phyloP scores from a whole-genome alignment of 495 filamentous ascomycete species.

The Articulospora tetracladia region DNA sequence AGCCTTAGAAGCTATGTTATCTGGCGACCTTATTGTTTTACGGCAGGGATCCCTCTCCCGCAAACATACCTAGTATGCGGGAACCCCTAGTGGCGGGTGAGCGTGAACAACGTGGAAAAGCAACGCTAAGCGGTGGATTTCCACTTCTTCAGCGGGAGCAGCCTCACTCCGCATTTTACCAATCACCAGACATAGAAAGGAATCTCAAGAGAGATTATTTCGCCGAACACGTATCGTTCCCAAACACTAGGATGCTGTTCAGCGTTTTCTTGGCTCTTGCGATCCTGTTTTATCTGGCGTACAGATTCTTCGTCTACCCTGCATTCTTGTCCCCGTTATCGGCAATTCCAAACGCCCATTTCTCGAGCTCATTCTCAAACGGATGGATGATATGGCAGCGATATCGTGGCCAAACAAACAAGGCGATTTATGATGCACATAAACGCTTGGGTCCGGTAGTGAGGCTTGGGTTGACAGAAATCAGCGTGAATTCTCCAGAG shows the following conservation, averaged over 20 bases:
- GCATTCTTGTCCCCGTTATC: slow-evolving; percentile 62
- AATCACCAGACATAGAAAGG: neutral
- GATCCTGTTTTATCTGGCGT: slow-evolving; percentile 27
- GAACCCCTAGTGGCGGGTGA: neutral
- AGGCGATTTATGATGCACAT: slow-evolving; percentile 52
- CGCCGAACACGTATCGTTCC: neutral
- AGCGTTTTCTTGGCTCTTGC: neutral
- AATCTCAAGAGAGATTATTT: neutral
- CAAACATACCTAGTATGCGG: neutral
- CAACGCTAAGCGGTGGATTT: neutral
- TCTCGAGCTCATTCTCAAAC: slow-evolving; percentile 51
- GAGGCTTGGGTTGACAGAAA: slow-evolving; percentile 55
- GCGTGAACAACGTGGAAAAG: neutral
- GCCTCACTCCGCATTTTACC: neutral
- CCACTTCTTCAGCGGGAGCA: neutral
- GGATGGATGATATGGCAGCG: slow-evolving; percentile 46
- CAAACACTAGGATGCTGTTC: neutral
- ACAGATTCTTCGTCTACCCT: slow-evolving; percentile 58
- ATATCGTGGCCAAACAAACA: slow-evolving; percentile 1
- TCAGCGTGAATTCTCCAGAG: slow-evolving; percentile 61
- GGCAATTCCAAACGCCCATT: slow-evolving; percentile 63
- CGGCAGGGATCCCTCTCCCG: neutral
- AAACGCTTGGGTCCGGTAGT: slow-evolving; percentile 50
- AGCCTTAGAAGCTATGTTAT: neutral
- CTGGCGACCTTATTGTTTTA: neutral